These are phyloP conservation scores for Nothophaeocryptopus gaeumannii DNA, from an alignment of 2,329 filamentous ascomycete species.

Conservation along the genomic window DNA sequence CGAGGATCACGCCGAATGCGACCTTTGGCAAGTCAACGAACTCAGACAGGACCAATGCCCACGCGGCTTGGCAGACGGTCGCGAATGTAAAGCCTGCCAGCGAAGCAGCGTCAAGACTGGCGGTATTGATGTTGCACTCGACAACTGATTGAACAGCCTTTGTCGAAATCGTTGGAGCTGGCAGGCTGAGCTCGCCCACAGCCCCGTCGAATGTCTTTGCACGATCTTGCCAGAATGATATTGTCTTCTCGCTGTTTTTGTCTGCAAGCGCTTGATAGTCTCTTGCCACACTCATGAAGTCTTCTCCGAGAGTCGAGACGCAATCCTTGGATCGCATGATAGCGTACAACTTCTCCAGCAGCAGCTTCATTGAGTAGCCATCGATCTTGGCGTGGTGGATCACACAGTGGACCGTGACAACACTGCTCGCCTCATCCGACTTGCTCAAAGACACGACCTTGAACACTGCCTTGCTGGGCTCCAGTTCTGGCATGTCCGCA, in stretches of 20 bases:
- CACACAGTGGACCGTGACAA: too few relatives aligned
- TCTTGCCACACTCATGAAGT: too few relatives aligned
- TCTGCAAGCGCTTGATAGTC: too few relatives aligned
- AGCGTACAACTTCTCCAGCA: too few relatives aligned
- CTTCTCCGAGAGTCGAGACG: too few relatives aligned
- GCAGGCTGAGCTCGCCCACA: background rate
- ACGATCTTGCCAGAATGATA: background rate
- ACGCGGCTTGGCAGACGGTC: background rate
- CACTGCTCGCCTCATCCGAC: too few relatives aligned
- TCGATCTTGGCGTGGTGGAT: too few relatives aligned
- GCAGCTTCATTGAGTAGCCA: too few relatives aligned
- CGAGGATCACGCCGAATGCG: conserved; percentile 3
- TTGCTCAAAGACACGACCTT: too few relatives aligned
- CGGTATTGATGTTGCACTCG: background rate
- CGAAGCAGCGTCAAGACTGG: background rate
- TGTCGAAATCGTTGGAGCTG: background rate
- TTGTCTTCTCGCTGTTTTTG: too few relatives aligned
- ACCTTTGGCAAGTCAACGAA: background rate
- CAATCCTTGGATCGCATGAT: too few relatives aligned
- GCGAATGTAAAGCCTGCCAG: background rate
- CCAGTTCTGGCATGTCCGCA: background rate
- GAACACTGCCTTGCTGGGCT: background rate
- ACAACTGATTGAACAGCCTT: background rate
- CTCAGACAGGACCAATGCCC: conserved; percentile 1
- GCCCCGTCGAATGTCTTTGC: background rate